These are phyloP conservation scores for Verticillium dahliae DNA, from an alignment of 2,329 filamentous ascomycete genomes.

Conservation along the genomic window DNA sequence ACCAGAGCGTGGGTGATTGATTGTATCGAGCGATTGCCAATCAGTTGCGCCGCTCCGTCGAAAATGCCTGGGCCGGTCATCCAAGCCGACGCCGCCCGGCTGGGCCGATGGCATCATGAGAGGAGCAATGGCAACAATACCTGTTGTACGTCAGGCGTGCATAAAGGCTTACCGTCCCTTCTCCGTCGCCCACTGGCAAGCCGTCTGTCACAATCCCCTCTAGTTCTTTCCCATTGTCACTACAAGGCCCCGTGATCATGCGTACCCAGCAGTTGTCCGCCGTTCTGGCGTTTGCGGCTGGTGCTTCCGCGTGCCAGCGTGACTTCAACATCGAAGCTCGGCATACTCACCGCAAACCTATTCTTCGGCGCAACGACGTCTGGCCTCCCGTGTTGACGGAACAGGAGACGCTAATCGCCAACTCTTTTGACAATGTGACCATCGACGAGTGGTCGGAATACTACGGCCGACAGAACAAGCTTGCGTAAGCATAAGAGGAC, in stretches of 20 bases:
- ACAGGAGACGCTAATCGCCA: constrained; percentile 24
- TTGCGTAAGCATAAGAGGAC: constrained; percentile 16
- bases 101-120: background rate
- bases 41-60: background rate
- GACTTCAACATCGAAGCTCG: constrained; percentile 18
- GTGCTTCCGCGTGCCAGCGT: constrained; percentile 20
- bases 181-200: background rate
- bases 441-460: constrained; percentile 31
- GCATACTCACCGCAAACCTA: constrained; percentile 23
- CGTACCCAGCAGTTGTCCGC: constrained; percentile 1
- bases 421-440: constrained; percentile 29
- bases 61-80: background rate
- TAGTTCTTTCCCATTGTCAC: background rate
- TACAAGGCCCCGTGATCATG: background rate
- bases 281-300: constrained; percentile 13
- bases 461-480: constrained; percentile 30
- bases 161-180: background rate
- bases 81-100: background rate
- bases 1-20: background rate
- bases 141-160: background rate
- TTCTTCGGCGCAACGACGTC: constrained; percentile 23
- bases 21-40: background rate
- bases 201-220: background rate
- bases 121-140: background rate
- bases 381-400: constrained; percentile 27